Conservation (phyloP, 202 grass and related monocot species). For the Setaria viridis region DNA sequence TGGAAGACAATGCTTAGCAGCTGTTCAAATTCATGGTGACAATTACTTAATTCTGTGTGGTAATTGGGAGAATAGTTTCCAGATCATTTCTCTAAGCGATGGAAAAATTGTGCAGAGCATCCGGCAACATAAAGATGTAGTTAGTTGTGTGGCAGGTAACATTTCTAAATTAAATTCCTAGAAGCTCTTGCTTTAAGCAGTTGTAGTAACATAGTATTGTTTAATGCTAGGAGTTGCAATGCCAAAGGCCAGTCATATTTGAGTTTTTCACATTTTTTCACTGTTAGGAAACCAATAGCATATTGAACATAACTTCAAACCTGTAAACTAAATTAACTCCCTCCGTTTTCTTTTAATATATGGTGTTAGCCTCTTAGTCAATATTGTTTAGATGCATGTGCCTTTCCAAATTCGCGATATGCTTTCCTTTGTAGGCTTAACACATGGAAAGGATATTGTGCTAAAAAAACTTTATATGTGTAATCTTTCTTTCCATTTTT, state of each 20-base stretch:
- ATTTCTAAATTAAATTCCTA: conserved; percentile 36
- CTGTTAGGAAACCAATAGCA: conserved; percentile 12
- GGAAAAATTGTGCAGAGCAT: conserved; percentile 97
- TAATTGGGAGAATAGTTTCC: conserved; percentile 99
- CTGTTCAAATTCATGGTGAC: conserved; percentile 82
- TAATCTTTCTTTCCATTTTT: conserved; percentile 19
- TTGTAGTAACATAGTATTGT: background rate
- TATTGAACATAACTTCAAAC: background rate
- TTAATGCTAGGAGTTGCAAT: conserved; percentile 32
- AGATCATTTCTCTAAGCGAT: conserved; percentile 91
- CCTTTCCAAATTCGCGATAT: background rate
- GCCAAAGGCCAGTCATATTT: background rate
- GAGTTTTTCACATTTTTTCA: conserved; percentile 1
- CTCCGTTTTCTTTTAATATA: background rate
- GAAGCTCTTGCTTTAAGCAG: conserved; percentile 25
- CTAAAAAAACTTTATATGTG: conserved; percentile 23
- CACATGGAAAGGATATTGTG: background rate
- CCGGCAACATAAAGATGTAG: conserved; percentile 97
- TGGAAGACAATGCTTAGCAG: conserved; percentile 79
- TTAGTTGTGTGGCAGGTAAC: conserved; percentile 95
- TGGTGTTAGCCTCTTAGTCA: background rate
- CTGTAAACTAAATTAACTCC: background rate
- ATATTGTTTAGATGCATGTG: background rate
- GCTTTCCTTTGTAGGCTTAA: background rate
- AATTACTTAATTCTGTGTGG: conserved; percentile 96